Evolutionary conservation across 371 early-diverging fungal genomes (phyloP), one percentile per base, ranked within the genome.

Genomic region (Furculomyces boomerangus): DNA sequence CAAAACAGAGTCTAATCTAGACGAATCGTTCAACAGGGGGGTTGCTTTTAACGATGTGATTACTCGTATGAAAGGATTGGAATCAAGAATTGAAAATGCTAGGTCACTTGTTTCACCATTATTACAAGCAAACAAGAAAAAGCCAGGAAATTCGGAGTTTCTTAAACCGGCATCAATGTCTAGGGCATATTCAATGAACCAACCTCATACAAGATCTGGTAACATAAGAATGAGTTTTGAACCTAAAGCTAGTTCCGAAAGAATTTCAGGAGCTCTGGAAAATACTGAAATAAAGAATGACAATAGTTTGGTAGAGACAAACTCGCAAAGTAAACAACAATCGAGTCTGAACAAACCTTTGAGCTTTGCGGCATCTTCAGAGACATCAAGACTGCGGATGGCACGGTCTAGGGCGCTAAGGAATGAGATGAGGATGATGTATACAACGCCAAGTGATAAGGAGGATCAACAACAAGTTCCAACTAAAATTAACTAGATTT

Each of bases 71-170:
- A 68, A 66, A 53, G 64, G 64, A 29, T 30, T 68, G 27, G 68
- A 68, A 56, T 48, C 61, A 20, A 52, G 63, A 32, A 52, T 68
- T 28, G 61, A 63, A 3, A 62, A 61, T 13, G 70, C 68, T 16
- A 63, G 65, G 30, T 67, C 56, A 28, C 59, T 60, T 51, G 69
- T 68, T 28, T 60, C 66, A 1, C 68, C 68, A 44, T 31, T 68
- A 49, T 57, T 68, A 16, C 56, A 54, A 25, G 49, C 61, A 13
- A 60, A 57, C 40, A 56, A 60, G 45, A 67, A 67, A 25, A 18
- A 30, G 13, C 30, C 8, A 35, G 20, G 39, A 39, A 24, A 20
- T 8, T 24, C 22, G 5, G 27, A 7, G 7, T 27, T 8, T 45
- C 10, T 7, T 5, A 45, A n/a, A 39, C 35, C 52, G 18, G 31